phyloP scores from a whole-genome alignment of 1,284 basidiomycete genomes.

The Meripilus lineatus region DNA sequence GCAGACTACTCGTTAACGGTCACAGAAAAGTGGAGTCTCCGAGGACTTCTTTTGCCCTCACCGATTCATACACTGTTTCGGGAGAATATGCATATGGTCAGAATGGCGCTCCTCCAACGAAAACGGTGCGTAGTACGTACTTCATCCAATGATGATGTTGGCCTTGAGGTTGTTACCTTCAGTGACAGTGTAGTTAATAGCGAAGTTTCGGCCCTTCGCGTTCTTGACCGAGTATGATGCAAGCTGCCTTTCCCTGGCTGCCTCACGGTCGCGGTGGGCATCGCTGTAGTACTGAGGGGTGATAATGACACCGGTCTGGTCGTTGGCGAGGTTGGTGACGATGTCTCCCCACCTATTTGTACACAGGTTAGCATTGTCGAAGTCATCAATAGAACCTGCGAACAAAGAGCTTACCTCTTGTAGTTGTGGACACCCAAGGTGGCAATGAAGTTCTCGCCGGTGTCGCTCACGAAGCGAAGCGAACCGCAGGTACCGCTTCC shows the following conservation, averaged over 20 bases:
- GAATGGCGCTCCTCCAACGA: too few relatives aligned
- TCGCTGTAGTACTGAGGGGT: conserved; percentile 29
- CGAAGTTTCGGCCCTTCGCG: conserved; percentile 11
- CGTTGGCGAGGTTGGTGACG: conserved; percentile 22
- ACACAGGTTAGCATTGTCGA: too few relatives aligned
- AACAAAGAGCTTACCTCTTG: too few relatives aligned
- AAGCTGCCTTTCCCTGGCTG: background rate
- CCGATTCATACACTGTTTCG: too few relatives aligned
- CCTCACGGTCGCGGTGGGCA: background rate
- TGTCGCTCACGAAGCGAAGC: conserved; percentile 28
- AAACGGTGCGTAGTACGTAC: too few relatives aligned
- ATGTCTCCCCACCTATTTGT: conserved; percentile 39
- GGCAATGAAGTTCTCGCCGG: conserved; percentile 30
- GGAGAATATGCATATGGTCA: too few relatives aligned
- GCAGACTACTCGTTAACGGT: too few relatives aligned
- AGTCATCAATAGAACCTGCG: too few relatives aligned
- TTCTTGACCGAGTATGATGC: background rate
- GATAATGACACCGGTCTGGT: conserved; percentile 26
- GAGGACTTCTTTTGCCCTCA: background rate
- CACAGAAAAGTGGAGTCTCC: background rate
- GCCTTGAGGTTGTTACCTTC: conserved; percentile 25
- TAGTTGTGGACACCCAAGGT: conserved; percentile 37
- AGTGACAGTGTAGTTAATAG: conserved; percentile 17
- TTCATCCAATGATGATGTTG: conserved; percentile 22
- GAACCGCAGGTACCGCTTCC: conserved; percentile 35